Evolutionary conservation across 2,329 filamentous ascomycete species (phyloP).

Genomic region (Cordyceps javanica): DNA sequence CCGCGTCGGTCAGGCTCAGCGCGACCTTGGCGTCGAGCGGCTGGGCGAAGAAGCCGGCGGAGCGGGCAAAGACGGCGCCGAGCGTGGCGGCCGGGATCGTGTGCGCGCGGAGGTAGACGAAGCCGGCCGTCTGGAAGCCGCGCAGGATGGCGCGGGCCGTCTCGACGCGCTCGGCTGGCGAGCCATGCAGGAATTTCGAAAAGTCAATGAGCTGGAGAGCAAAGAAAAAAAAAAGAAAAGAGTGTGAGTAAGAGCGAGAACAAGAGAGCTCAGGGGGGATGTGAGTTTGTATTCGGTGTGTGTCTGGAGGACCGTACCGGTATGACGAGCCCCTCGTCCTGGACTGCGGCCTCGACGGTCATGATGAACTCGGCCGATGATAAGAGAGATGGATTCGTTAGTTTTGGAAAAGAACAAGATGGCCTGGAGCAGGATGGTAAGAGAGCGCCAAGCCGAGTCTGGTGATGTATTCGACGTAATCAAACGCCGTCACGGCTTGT

Average conservation of each 20-base stretch:
- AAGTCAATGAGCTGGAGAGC: slow-evolving; percentile 67
- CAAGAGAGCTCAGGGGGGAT: too few relatives aligned
- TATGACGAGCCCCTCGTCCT: slow-evolving; percentile 47
- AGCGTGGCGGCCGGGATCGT: slow-evolving; percentile 58
- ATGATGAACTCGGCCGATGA: neutral
- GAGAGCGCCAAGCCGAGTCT: neutral
- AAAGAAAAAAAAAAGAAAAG: too few relatives aligned
- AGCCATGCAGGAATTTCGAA: slow-evolving; percentile 61
- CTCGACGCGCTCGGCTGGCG: slow-evolving; percentile 50
- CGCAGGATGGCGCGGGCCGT: slow-evolving; percentile 67
- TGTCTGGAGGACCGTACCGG: slow-evolving; percentile 37
- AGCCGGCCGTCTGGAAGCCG: slow-evolving; percentile 80
- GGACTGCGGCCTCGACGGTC: slow-evolving; percentile 34
- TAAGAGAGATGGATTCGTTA: neutral
- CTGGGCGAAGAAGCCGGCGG: slow-evolving; percentile 65
- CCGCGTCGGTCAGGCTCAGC: slow-evolving; percentile 64
- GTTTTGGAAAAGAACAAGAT: neutral
- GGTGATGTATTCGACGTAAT: neutral
- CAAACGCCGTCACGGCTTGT: neutral
- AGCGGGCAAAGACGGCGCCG: slow-evolving; percentile 57
- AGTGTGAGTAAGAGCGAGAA: slow-evolving; percentile 12
- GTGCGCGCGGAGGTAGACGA: slow-evolving; percentile 82
- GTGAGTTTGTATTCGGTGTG: slow-evolving; percentile 16
- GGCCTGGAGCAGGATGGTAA: neutral
- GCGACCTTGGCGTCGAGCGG: slow-evolving; percentile 56